Percentiles rank a stretch among this genome's conserved stretches.
Evolutionary conservation across 176 grass and related monocot species (phyloP).

Genomic region (Tillandsia fasciculata): DNA sequence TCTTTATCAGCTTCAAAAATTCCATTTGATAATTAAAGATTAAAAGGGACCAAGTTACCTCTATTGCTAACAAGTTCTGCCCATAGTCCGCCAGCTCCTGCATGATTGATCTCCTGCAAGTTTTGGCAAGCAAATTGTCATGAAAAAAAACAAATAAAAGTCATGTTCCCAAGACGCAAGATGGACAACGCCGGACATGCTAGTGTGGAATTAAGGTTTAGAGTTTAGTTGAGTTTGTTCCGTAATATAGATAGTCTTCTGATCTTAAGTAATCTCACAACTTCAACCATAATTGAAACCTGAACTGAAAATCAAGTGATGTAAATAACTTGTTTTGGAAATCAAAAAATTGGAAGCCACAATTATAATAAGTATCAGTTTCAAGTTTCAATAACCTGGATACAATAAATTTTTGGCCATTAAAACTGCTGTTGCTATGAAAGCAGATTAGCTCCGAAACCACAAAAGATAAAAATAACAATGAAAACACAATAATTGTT

Average conservation of each 20-base stretch:
- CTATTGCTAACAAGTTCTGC: conserved; percentile 87
- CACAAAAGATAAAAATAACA: background rate
- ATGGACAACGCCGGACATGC: too few relatives aligned
- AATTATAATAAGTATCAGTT: too few relatives aligned
- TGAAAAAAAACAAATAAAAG: background rate
- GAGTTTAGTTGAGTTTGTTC: too few relatives aligned
- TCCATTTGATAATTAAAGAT: background rate
- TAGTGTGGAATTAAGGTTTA: too few relatives aligned
- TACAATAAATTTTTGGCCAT: too few relatives aligned
- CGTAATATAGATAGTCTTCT: too few relatives aligned
- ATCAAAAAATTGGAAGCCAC: too few relatives aligned
- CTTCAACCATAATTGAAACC: too few relatives aligned
- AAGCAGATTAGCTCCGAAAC: background rate
- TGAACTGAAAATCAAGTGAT: too few relatives aligned
- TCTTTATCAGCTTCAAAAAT: background rate
- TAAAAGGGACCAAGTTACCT: conserved; percentile 38
- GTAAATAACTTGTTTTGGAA: too few relatives aligned
- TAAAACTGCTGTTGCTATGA: background rate
- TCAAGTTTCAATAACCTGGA: too few relatives aligned
- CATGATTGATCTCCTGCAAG: conserved; percentile 93
- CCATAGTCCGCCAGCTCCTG: conserved; percentile 95
- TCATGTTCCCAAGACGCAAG: background rate
- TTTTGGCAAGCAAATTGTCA: conserved; percentile 1
- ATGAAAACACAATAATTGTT: background rate
- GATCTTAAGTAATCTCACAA: too few relatives aligned